These are phyloP conservation scores for Hypoxylon sp. DNA, from an alignment of 2,329 filamentous ascomycete species.

Conservation along the genomic window DNA sequence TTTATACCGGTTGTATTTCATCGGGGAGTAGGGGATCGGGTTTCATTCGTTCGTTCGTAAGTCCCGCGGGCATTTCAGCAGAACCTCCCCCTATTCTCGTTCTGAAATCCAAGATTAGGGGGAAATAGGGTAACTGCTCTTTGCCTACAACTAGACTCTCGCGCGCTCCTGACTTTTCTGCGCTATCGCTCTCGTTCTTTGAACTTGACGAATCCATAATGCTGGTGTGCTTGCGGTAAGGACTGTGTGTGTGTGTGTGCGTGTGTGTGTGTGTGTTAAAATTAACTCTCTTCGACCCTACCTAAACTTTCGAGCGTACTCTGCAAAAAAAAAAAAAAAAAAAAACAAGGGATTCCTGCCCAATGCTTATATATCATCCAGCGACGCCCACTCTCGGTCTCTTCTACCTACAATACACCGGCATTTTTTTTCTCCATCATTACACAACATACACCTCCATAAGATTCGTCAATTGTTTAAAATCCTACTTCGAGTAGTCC, in stretches of 20 bases:
- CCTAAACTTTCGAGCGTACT: slow-evolving; percentile 27
- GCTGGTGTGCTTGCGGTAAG: slow-evolving; percentile 36
- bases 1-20: neutral
- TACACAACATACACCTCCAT: slow-evolving; percentile 7
- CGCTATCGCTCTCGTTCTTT: too few relatives aligned
- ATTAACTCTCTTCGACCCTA: slow-evolving; percentile 37
- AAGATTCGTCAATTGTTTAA: slow-evolving; percentile 4
- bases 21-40: neutral
- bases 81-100: slow-evolving; percentile 18
- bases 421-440: slow-evolving; percentile 11
- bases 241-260: slow-evolving; percentile 39
- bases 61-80: slow-evolving; percentile 22
- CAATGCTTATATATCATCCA: slow-evolving; percentile 10
- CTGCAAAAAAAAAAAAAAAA: too few relatives aligned
- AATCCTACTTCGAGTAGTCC: slow-evolving; percentile 14
- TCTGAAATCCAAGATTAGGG: neutral
- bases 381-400: too few relatives aligned
- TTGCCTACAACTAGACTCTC: neutral
- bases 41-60: neutral
- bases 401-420: slow-evolving; percentile 12
- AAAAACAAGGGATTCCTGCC: slow-evolving; percentile 26
- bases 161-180: neutral
- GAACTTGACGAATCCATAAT: slow-evolving; percentile 17
- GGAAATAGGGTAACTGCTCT: neutral
- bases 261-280: slow-evolving; percentile 29